Evolutionary conservation across 2,329 filamentous ascomycete species (phyloP).

Genomic region (Hymenoscyphus occultus): DNA sequence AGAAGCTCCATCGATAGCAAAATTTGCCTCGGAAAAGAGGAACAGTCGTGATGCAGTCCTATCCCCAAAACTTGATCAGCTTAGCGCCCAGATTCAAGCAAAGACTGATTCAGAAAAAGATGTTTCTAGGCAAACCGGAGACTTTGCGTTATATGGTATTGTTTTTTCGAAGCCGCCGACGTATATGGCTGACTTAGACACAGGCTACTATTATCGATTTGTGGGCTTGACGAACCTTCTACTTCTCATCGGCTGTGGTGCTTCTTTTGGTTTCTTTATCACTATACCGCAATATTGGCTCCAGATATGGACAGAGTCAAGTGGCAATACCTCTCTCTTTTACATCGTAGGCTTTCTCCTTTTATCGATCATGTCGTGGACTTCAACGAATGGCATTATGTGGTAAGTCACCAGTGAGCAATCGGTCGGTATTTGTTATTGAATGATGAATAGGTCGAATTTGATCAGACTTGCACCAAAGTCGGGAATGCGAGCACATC

Average conservation of each 20-base stretch:
- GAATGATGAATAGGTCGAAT: slow-evolving; percentile 33
- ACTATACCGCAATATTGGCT: slow-evolving; percentile 22
- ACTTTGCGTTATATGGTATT: slow-evolving; percentile 25
- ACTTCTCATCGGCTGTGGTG: slow-evolving; percentile 6
- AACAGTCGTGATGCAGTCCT: slow-evolving; percentile 18
- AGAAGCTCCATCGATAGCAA: slow-evolving; percentile 24
- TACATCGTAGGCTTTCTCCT: slow-evolving; percentile 41
- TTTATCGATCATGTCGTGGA: slow-evolving; percentile 39
- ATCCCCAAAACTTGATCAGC: slow-evolving; percentile 20
- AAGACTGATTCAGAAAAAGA: slow-evolving; percentile 26
- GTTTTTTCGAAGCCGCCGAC: not conserved
- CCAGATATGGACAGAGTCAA: slow-evolving; percentile 17
- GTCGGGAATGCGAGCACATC: slow-evolving; percentile 39
- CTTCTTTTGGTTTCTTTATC: slow-evolving; percentile 16
- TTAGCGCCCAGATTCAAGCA: slow-evolving; percentile 18
- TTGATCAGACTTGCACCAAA: slow-evolving; percentile 38
- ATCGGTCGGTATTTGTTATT: not conserved
- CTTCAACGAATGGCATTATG: slow-evolving; percentile 38
- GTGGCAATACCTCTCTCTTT: slow-evolving; percentile 25
- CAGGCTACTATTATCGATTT: slow-evolving; percentile 17
- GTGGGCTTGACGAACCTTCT: slow-evolving; percentile 12
- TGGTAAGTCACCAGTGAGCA: slow-evolving; percentile 33
- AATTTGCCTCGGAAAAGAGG: slow-evolving; percentile 28
- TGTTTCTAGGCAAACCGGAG: slow-evolving; percentile 27
- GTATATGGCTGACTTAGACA: slow-evolving; percentile 1